phyloP scores from a whole-genome alignment of 768 basidiomycete genomes.

The Aureoboletus auriporus region DNA sequence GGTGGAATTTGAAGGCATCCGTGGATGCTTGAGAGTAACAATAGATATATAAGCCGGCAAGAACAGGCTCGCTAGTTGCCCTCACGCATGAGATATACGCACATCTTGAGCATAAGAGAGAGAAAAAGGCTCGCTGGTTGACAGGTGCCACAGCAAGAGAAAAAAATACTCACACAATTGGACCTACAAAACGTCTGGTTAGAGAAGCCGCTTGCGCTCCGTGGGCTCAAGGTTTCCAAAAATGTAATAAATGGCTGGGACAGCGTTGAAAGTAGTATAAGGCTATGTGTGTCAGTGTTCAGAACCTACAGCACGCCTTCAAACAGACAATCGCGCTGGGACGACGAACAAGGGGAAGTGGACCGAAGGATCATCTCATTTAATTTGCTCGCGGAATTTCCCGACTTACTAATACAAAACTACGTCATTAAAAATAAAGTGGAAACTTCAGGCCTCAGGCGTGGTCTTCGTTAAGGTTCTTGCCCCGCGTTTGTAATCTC shows the following conservation, averaged over 20 bases:
- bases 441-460: neutral
- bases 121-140: neutral
- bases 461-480: neutral
- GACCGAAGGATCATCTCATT: no score
- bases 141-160: neutral
- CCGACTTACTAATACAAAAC: no score
- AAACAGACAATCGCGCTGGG: neutral
- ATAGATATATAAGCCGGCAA: conserved; percentile 2
- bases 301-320: neutral
- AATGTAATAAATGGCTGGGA: conserved; percentile 4
- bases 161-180: conserved; percentile 5
- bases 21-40: neutral
- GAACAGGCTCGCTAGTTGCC: neutral
- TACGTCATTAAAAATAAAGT: no score
- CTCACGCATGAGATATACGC: conserved; percentile 5
- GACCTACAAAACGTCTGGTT: conserved; percentile 19
- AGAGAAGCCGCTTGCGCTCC: conserved; percentile 4
- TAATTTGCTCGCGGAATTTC: neutral
- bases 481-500: neutral
- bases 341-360: neutral
- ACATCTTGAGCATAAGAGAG: conserved; percentile 5
- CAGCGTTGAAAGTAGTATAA: conserved; percentile 1
- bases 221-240: conserved; percentile 17
- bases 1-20: conserved; percentile 12
- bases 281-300: conserved; percentile 2